Base-by-base conservation (phyloP, 2,329 filamentous ascomycete genomes). In the Colletotrichum sp. region DNA sequence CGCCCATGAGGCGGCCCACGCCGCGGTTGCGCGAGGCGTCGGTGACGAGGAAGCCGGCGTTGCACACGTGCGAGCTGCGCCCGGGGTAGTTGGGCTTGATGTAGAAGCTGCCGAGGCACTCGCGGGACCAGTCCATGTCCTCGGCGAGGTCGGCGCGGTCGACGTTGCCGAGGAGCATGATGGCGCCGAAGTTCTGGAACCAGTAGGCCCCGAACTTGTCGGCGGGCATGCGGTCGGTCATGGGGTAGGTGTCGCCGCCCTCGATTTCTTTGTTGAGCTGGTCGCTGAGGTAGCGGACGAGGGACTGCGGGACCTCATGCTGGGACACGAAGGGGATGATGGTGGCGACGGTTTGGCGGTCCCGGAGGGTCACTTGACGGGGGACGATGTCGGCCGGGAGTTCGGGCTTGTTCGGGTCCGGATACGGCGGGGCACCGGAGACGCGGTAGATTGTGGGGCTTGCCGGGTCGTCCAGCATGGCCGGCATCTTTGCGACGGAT, bases 1-100 rank as follows among this genome's bases (percentile, higher is more conserved):
- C 93, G 69, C 94, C 94, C 92, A 96, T 94, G 77, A 94, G 87
- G 55, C 93, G 91, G 72, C 94, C 94, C 2, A 94, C 94, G 78
- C 94, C 94, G 75, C 93, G 93, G 83, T 94, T 94, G 76, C 94
- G 92, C 68, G 93, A 90, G 15, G 92, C 92, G 81, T 94, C 92
- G 12, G 93, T 95, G 75, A 95, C 93, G 68, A 96, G 87, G 82
- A 96, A 95, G 36, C 93, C 93, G 74, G 92, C 96, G 82, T 98
- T 98, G 87, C 95, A 98, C 67, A 98, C 92, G 87, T 98, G 96
- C 84, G 94, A 97, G 86, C 94, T 97, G 74, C 96, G 91, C 64
- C 96, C 96, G 0, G 96, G 95, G 83, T 98, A 98, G 85, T 98
- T 98, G 64, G 96, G 95, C 86, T 97, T 96, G 88, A 98, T 94